Base-by-base conservation (phyloP, 2,329 filamentous ascomycete species). In the Paecilomyces niveus region DNA sequence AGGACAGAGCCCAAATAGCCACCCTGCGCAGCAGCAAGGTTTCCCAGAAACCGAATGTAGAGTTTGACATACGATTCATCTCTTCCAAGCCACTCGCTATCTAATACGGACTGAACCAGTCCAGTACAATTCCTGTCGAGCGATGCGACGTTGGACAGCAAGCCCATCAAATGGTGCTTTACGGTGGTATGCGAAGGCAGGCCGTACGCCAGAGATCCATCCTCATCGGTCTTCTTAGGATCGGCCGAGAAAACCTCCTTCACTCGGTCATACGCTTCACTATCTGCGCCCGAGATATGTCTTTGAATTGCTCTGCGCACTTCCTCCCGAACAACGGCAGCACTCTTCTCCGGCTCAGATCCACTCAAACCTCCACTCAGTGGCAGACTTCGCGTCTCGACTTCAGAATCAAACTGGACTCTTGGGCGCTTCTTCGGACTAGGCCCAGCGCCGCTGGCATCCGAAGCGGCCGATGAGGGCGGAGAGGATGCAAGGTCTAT, bases 21-120 rank as follows among this genome's bases (percentile, higher is more conserved):
- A 52, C 89, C 88, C 68, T 97, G 90, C 0, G 92, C 89, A 60
- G 90, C 95, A 56, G 92, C 85, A 53, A 99, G 78, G 55, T 81
- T 82, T 26, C 80, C 80, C 54, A 87, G 67, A 59, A 87, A 83
- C 49, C 80, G 74, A 57, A 81, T 77, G 70, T 82, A 87, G 6
- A 83, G 71, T 59, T 77, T 78, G 54, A 84, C 78, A 66, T 86
- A 87, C 18, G 76, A 73, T 59, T 85, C 82, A 61, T 86, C 83
- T 58, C 85, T 79, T 52, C 83, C 83, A 39, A 86, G 74, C 85
- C 85, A 88, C 65, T 82, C 78, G 61, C 83, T 83, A 61, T 81
- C 76, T 59, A 87, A 71, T 9, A 86, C 74, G 8, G 83, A 80
- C 61, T 82, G 76, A 35, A 87, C 83, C 11, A 88, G 72, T 50